These are phyloP conservation scores for Jamesozyma hellenica DNA, from an alignment of 805 yeast genomes.

Conservation along the genomic window DNA sequence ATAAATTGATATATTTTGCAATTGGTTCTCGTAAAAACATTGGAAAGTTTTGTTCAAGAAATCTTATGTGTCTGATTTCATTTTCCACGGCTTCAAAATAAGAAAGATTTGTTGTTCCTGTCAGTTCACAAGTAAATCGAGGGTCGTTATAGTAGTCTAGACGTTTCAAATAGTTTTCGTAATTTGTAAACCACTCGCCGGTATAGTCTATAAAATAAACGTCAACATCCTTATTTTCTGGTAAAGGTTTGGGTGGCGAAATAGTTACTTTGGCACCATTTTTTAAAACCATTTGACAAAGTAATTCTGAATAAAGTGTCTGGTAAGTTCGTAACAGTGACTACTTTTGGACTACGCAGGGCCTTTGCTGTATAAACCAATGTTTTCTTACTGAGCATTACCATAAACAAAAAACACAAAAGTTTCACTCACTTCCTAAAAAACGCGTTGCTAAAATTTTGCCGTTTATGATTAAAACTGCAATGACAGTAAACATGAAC, in stretches of 20 bases:
- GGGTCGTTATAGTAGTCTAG: conserved; percentile 58
- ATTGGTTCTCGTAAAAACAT: conserved; percentile 83
- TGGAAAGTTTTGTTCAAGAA: conserved; percentile 70
- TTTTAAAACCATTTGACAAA: neutral
- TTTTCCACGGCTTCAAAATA: conserved; percentile 76
- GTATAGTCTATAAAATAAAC: conserved; percentile 77
- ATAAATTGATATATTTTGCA: conserved; percentile 65
- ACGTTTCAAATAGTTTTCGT: conserved; percentile 60
- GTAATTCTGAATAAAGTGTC: too few relatives aligned
- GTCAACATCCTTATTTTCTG: conserved; percentile 36
- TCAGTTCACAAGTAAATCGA: conserved; percentile 84
- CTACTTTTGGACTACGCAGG: too few relatives aligned
- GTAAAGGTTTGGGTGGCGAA: conserved; percentile 10
- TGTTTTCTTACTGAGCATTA: too few relatives aligned
- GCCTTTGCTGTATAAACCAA: too few relatives aligned
- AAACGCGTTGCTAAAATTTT: too few relatives aligned
- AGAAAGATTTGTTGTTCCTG: conserved; percentile 80
- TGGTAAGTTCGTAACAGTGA: too few relatives aligned
- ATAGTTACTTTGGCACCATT: neutral
- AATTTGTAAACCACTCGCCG: conserved; percentile 74
- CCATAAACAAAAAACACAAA: too few relatives aligned
- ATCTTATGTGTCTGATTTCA: conserved; percentile 48
- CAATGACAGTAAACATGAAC: too few relatives aligned
- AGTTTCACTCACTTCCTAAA: too few relatives aligned
- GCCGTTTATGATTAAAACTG: too few relatives aligned